Evolutionary conservation across 1,139 yeast species (phyloP).

Genomic region (Meyerozyma smithsonii): DNA sequence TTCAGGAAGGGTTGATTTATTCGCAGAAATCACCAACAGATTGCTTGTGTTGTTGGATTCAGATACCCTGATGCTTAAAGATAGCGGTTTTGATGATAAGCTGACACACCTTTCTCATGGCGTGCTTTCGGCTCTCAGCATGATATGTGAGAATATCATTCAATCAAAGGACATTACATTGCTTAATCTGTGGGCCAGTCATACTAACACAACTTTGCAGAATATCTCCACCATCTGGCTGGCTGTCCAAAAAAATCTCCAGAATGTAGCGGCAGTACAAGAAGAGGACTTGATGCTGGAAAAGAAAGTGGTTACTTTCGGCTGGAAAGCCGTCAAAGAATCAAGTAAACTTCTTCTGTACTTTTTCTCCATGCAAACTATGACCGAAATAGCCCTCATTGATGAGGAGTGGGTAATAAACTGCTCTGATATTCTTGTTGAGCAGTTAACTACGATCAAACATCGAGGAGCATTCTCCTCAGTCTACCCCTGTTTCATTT

Average conservation of each 20-base stretch:
- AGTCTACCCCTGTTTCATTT: conserved; percentile 71
- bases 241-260: background rate
- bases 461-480: conserved; percentile 93
- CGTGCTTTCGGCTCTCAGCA: conserved; percentile 49
- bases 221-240: background rate
- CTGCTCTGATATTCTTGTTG: conserved; percentile 43
- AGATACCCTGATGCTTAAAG: conserved; percentile 21
- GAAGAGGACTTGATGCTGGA: background rate
- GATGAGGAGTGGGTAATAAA: conserved; percentile 10
- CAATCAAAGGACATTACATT: background rate
- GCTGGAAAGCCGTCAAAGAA: conserved; percentile 3
- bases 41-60: conserved; percentile 25
- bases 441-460: conserved; percentile 67
- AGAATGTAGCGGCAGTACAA: conserved; percentile 1
- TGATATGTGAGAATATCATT: conserved; percentile 22
- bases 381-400: conserved; percentile 1
- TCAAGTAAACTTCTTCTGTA: background rate
- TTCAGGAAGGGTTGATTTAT: conserved; percentile 12
- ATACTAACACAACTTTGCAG: background rate
- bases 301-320: background rate
- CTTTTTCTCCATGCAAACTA: conserved; percentile 1
- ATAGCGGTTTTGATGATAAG: conserved; percentile 29
- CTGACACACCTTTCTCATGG: conserved; percentile 59
- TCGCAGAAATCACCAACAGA: conserved; percentile 22
- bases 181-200: background rate